These are phyloP conservation scores for Acaromyces ingoldii DNA, from an alignment of 1,284 basidiomycete genomes.

Conservation along the genomic window DNA sequence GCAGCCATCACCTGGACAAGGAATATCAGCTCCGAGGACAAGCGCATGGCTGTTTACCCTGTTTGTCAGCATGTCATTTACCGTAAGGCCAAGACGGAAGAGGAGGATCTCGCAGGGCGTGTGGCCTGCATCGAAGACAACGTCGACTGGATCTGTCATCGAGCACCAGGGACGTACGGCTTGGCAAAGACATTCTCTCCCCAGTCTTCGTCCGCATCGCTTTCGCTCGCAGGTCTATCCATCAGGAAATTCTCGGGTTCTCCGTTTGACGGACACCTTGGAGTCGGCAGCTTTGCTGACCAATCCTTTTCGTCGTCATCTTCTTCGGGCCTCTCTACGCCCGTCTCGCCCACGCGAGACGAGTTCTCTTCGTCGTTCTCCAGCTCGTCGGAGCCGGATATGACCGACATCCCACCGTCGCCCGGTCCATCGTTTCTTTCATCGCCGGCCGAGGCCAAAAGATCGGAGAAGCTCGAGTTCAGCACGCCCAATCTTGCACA, in stretches of 20 bases:
- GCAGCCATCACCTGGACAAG: slow-evolving; percentile 24
- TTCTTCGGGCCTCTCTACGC: background rate
- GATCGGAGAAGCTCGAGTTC: background rate
- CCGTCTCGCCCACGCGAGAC: background rate
- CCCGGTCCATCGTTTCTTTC: too few species aligned
- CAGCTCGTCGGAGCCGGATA: too few species aligned
- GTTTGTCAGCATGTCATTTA: slow-evolving; percentile 49
- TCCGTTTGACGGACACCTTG: background rate
- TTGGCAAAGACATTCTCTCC: too few species aligned
- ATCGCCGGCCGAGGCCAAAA: background rate
- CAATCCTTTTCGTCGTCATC: too few species aligned
- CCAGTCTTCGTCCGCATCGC: slow-evolving; percentile 7
- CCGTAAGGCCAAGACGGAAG: slow-evolving; percentile 46
- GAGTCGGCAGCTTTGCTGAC: background rate
- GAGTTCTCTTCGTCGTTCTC: background rate
- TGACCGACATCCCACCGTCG: too few species aligned
- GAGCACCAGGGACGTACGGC: too few species aligned
- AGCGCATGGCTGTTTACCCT: slow-evolving; percentile 38
- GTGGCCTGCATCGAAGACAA: slow-evolving; percentile 46
- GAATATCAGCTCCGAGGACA: slow-evolving; percentile 18
- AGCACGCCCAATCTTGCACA: background rate
- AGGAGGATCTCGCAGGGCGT: slow-evolving; percentile 42
- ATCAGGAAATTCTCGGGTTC: background rate
- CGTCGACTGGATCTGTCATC: slow-evolving; percentile 43
- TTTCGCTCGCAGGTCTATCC: slow-evolving; percentile 4